These are phyloP conservation scores for Pluteus cervinus DNA, from an alignment of 768 basidiomycete genomes.

Conservation along the genomic window DNA sequence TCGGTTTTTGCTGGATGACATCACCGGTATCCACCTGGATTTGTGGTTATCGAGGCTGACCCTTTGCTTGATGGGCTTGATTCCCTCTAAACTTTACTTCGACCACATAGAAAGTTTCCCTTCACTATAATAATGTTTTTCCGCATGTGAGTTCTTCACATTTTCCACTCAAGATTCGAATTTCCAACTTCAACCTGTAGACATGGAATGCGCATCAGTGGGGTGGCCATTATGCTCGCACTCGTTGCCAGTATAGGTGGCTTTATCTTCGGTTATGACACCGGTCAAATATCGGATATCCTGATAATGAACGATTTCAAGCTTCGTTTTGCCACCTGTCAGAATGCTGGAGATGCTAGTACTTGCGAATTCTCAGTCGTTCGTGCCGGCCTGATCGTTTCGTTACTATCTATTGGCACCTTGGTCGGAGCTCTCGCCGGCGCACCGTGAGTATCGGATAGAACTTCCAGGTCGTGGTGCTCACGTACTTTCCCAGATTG, in stretches of 20 bases:
- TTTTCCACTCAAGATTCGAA: no score
- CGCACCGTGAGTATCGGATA: constrained; percentile 40
- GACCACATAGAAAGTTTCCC: no score
- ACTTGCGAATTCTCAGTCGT: constrained; percentile 51
- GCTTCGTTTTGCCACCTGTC: constrained; percentile 53
- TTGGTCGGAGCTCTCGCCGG: constrained; percentile 56
- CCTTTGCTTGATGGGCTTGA: no score
- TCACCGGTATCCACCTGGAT: no score
- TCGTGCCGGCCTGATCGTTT: constrained; percentile 61
- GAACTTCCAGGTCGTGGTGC: constrained; percentile 3
- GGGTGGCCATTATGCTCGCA: constrained; percentile 59
- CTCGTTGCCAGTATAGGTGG: constrained; percentile 69
- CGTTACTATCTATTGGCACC: constrained; percentile 67
- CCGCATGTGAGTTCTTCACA: background rate
- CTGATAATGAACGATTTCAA: constrained; percentile 67
- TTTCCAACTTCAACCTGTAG: constrained; percentile 19
- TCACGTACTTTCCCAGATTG: constrained; percentile 24
- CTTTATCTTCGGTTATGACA: constrained; percentile 65
- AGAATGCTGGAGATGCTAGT: constrained; percentile 26
- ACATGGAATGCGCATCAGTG: constrained; percentile 56
- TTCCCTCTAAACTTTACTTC: no score
- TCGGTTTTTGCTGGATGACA: no score
- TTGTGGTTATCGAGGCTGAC: no score
- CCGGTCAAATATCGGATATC: constrained; percentile 75
- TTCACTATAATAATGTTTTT: background rate